Conservation (phyloP, 2,329 filamentous ascomycete genomes). For the Alternaria sp. region DNA sequence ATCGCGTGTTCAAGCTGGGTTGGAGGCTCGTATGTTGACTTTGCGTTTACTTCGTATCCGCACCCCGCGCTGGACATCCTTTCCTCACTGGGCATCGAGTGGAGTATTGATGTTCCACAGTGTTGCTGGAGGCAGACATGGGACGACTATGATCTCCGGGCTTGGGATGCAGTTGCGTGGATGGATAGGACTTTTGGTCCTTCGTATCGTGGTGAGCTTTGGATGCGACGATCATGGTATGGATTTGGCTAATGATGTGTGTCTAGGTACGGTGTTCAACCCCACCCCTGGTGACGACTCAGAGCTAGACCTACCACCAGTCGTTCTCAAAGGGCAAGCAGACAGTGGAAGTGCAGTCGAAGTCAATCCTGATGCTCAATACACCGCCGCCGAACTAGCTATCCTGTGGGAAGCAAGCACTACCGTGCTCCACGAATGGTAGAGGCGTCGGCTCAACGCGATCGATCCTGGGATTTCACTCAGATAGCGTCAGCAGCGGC, state of each 20-base stretch:
- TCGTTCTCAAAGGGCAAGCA: not conserved
- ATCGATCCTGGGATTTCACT: not conserved
- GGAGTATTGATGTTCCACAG: not conserved
- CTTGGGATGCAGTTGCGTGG: not conserved
- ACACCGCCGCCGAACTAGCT: not conserved
- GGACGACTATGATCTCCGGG: not conserved
- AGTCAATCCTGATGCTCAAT: not conserved
- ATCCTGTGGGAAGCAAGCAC: not conserved
- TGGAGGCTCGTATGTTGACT: not conserved
- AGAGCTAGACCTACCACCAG: not conserved
- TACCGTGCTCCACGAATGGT: not conserved
- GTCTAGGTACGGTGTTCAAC: not conserved
- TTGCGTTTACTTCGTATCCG: not conserved
- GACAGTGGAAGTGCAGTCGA: not conserved
- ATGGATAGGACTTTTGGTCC: not conserved
- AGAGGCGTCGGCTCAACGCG: not conserved
- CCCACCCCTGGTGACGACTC: not conserved
- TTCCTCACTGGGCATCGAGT: not conserved
- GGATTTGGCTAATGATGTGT: not conserved
- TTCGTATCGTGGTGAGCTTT: not conserved
- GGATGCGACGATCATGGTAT: rapidly evolving
- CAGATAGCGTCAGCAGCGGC: not conserved
- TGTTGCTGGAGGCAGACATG: not conserved
- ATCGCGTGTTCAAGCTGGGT: not conserved
- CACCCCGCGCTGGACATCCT: not conserved